Evolutionary conservation across 2,329 filamentous ascomycete species (phyloP).

Genomic region (Leptoxyphium fumago): DNA sequence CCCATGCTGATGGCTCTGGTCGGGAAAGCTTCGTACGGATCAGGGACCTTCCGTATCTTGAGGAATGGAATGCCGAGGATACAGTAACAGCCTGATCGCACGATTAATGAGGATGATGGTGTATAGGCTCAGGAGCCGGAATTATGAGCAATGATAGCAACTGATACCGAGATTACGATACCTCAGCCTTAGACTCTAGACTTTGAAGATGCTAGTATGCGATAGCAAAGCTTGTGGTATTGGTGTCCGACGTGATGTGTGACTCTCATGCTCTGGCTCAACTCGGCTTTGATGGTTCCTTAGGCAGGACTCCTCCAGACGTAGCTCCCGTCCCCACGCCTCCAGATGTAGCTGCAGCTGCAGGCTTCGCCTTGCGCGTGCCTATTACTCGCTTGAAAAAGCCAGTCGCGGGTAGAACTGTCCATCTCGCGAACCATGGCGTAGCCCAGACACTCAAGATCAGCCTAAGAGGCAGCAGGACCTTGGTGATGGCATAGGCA

Average conservation of each 20-base stretch:
- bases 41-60: slow-evolving; percentile 24
- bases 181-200: too few relatives aligned
- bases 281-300: slow-evolving; percentile 2
- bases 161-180: too few relatives aligned
- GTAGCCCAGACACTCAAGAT: slow-evolving; percentile 72
- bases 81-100: slow-evolving; percentile 4
- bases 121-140: too few relatives aligned
- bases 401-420: slow-evolving; percentile 37
- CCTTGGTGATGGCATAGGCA: slow-evolving; percentile 83
- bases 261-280: background rate
- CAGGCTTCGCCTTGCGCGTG: slow-evolving; percentile 4
- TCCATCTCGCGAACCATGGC: slow-evolving; percentile 71
- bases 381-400: slow-evolving; percentile 25
- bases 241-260: too few relatives aligned
- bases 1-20: slow-evolving; percentile 16
- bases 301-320: slow-evolving; percentile 18
- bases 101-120: too few relatives aligned
- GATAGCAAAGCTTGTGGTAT: too few relatives aligned
- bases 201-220: too few relatives aligned
- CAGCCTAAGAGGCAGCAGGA: slow-evolving; percentile 62
- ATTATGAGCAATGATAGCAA: too few relatives aligned
- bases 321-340: slow-evolving; percentile 22
- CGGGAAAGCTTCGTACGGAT: slow-evolving; percentile 21
- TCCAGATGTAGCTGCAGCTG: slow-evolving; percentile 4
- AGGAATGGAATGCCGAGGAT: slow-evolving; percentile 26